Evolutionary conservation across 495 filamentous ascomycete genomes (phyloP), one percentile per base, ranked within the genome.

Genomic region (Lasiosphaeria ovina): DNA sequence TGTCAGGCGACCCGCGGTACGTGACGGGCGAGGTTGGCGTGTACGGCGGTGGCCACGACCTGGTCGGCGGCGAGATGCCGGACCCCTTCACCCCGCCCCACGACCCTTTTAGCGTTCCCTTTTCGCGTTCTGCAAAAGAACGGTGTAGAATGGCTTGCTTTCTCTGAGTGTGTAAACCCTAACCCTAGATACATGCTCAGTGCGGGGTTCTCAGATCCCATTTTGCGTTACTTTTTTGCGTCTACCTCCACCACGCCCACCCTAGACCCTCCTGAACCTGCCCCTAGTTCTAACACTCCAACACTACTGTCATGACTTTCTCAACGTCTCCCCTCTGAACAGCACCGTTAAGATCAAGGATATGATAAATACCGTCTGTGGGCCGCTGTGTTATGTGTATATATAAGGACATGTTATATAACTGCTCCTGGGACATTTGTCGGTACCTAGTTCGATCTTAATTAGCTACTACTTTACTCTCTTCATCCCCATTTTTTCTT

Each of bases 101-200:
- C 7, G 88, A 90, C 58, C 87, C 87, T 9, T 79, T 75, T 14
- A 90, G 90, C 71, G 90, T 74, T 53, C 66, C 75, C n/a, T n/a
- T n/a, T n/a, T n/a, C n/a, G n/a, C n/a, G n/a, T n/a, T n/a, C n/a
- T n/a, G n/a, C n/a, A n/a, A n/a, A n/a, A n/a, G n/a, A n/a, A n/a
- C n/a, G n/a, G n/a, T n/a, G n/a, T n/a, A n/a, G n/a, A n/a, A n/a
- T n/a, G n/a, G n/a, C n/a, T n/a, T n/a, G n/a, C n/a, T n/a, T n/a
- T n/a, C n/a, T n/a, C n/a, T n/a, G n/a, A n/a, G n/a, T n/a, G n/a
- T n/a, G n/a, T n/a, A n/a, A n/a, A n/a, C n/a, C n/a, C n/a, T n/a
- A n/a, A n/a, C n/a, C n/a, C n/a, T n/a, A n/a, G n/a, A n/a, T n/a
- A n/a, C n/a, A n/a, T n/a, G n/a, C n/a, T n/a, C n/a, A n/a, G n/a